These are phyloP conservation scores for Mycogone perniciosa DNA, from an alignment of 2,329 filamentous ascomycete species.

Conservation along the genomic window DNA sequence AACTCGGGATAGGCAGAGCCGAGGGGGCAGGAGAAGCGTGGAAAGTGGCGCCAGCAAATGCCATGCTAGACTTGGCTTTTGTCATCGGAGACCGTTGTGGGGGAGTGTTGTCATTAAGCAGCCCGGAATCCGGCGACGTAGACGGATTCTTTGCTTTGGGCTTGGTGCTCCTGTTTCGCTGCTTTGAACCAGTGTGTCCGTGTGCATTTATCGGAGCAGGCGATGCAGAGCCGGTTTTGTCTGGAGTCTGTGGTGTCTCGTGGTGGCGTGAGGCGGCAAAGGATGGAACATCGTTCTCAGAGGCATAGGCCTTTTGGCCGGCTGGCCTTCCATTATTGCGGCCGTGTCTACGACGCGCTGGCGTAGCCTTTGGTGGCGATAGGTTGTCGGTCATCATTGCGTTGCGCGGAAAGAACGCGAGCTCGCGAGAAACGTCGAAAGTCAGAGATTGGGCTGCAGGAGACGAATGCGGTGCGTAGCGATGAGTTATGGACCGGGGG, in stretches of 20 bases:
- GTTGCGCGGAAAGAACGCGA: neutral
- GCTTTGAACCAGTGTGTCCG: constrained; percentile 22
- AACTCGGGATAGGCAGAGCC: constrained; percentile 83
- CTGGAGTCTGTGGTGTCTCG: constrained; percentile 40
- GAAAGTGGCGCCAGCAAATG: constrained; percentile 90
- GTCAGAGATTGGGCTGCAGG: neutral
- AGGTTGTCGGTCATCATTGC: constrained; percentile 28
- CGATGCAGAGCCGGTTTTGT: constrained; percentile 34
- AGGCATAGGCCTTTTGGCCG: constrained; percentile 50
- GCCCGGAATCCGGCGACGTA: constrained; percentile 37
- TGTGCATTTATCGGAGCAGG: constrained; percentile 22
- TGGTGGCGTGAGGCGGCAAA: constrained; percentile 28
- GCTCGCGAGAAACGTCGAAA: neutral
- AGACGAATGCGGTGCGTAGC: neutral
- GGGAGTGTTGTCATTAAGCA: constrained; percentile 37
- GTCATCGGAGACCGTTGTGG: constrained; percentile 35
- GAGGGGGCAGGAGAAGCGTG: constrained; percentile 91
- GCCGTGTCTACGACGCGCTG: constrained; percentile 33
- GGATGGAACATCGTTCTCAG: constrained; percentile 45
- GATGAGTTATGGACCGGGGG: neutral
- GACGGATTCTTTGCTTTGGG: constrained; percentile 26
- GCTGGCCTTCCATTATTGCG: constrained; percentile 35
- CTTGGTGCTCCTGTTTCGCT: constrained; percentile 25
- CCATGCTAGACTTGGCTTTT: constrained; percentile 44
- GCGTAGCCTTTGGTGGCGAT: constrained; percentile 28